Conservation (phyloP, 257 asterid genomes). For the Solanum arcanum region DNA sequence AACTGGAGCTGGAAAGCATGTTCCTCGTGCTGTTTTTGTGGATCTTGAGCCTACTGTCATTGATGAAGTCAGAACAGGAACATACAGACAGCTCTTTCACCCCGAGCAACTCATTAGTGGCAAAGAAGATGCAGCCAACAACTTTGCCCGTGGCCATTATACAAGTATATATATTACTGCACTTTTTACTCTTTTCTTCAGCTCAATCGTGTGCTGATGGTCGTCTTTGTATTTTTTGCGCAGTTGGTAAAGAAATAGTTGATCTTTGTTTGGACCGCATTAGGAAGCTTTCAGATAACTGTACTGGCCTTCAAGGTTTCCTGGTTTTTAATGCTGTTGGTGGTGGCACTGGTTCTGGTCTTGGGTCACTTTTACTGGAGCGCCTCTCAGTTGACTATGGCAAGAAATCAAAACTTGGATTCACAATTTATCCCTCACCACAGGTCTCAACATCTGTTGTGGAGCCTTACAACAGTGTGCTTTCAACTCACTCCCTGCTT, state of each 20-base stretch:
- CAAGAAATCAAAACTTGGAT: constrained; percentile 18
- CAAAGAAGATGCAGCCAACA: constrained; percentile 25
- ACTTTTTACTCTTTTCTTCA: neutral
- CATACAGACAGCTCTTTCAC: constrained; percentile 10
- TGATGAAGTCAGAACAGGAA: constrained; percentile 16
- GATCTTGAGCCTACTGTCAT: constrained; percentile 23
- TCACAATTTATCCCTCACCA: constrained; percentile 19
- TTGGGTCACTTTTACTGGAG: constrained; percentile 13
- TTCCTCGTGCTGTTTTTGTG: constrained; percentile 21
- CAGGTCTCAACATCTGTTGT: constrained; percentile 20
- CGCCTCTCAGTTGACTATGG: constrained; percentile 19
- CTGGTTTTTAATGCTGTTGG: constrained; percentile 18
- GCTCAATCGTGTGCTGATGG: neutral
- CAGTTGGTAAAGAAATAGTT: constrained; percentile 18
- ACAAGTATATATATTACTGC: neutral
- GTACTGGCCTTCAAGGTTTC: constrained; percentile 16
- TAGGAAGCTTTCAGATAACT: constrained; percentile 17
- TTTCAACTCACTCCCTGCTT: constrained; percentile 17
- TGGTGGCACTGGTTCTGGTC: constrained; percentile 22
- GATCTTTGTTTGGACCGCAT: constrained; percentile 23
- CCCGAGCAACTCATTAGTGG: constrained; percentile 23
- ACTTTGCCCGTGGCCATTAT: constrained; percentile 19
- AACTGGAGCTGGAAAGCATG: constrained; percentile 19
- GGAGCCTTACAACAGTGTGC: constrained; percentile 21
- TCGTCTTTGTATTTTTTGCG: neutral